Evolutionary conservation across 1,284 basidiomycete genomes (phyloP), one percentile per base, ranked within the genome.

Genomic region (Heterobasidion occidentale): DNA sequence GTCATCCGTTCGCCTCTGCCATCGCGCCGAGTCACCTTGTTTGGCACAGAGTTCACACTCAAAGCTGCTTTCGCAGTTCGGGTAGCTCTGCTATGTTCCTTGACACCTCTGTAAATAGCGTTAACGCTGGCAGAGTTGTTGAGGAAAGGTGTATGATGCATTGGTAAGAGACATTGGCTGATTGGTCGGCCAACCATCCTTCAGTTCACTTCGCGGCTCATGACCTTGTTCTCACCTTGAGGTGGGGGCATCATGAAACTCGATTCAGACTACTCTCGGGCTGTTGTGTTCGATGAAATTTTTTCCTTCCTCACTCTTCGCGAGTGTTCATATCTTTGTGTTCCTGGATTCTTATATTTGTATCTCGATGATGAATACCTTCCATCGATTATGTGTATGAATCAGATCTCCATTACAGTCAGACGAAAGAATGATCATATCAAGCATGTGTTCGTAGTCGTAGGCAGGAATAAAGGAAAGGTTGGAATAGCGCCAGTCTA

Each of bases 241-340:
- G 11, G 35, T 19, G 17, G 33, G n/a, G 17, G 9, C 38, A 36
- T 33, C 42, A 59, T 57, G 65, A 61, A 65, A 67, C 65, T 67
- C 65, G 64, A 67, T 65, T 67, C 66, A 66, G 65, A 66, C 66
- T 67, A 68, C 62, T 67, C 66, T 67, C 50, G 53, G 60, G 58
- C 63, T 63, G 62, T 63, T 63, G 62, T 55, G 38, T 55, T n/a
- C 11, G 8, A 11, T 27, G 33, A 36, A 61, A 61, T 65, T 65
- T 63, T 64, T 62, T 56, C 57, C 58, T 42, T 56, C 33, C 47
- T 45, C 54, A 44, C 62, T 63, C 63, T 58, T 64, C 51, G 59
- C 35, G 62, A 62, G 62, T 48, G 46, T 19, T 14, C 44, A 17
- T 17, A 15, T 15, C 44, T 45, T 45, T 14, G 44, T 17, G 17